phyloP scores from a whole-genome alignment of 768 basidiomycete genomes.

The Lentinula guzmanii region DNA sequence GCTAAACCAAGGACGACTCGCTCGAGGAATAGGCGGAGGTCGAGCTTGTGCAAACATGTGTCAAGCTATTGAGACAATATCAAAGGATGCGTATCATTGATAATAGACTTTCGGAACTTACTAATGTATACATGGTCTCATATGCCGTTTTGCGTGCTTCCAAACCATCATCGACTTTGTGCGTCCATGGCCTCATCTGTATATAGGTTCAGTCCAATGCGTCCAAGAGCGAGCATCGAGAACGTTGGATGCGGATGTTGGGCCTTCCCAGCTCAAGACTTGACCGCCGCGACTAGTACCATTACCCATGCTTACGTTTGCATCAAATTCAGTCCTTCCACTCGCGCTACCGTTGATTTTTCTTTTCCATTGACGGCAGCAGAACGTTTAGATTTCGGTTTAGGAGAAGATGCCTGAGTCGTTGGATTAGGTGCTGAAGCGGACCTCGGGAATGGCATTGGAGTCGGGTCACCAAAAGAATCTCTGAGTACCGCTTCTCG shows the following conservation, averaged over 20 bases:
- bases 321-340: slow-evolving; percentile 18
- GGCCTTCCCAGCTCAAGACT: slow-evolving; percentile 1
- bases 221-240: slow-evolving; percentile 9
- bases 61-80: too few relatives aligned
- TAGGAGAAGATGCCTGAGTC: slow-evolving; percentile 17
- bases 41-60: too few relatives aligned
- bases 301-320: slow-evolving; percentile 20
- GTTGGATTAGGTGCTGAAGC: slow-evolving; percentile 10
- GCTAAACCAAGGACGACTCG: too few relatives aligned
- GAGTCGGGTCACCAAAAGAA: slow-evolving; percentile 47
- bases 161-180: too few relatives aligned
- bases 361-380: slow-evolving; percentile 24
- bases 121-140: too few relatives aligned
- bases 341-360: slow-evolving; percentile 21
- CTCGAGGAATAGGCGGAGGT: too few relatives aligned
- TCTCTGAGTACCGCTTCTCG: slow-evolving; percentile 48
- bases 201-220: slow-evolving; percentile 3
- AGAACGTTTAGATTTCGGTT: slow-evolving; percentile 31
- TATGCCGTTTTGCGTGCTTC: too few relatives aligned
- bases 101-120: too few relatives aligned
- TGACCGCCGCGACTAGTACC: slow-evolving; percentile 11
- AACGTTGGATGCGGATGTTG: not conserved
- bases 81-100: too few relatives aligned
- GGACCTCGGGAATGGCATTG: slow-evolving; percentile 20
- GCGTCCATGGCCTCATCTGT: too few relatives aligned